Percentiles rank a stretch among this genome's conserved stretches.
phyloP scores from a whole-genome alignment of 208 protist genomes.

The Trypanosoma boissoni region DNA sequence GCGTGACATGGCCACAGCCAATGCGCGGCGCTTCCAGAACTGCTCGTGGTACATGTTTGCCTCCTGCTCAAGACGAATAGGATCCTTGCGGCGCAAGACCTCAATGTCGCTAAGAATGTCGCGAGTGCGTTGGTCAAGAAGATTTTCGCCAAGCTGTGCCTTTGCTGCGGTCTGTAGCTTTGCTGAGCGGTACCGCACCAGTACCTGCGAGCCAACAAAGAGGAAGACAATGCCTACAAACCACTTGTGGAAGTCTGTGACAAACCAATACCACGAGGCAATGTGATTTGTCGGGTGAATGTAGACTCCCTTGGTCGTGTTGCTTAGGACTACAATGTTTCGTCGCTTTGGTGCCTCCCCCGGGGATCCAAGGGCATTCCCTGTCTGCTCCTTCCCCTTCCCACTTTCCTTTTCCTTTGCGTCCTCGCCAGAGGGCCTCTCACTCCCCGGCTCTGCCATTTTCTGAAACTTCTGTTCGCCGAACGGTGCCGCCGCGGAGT shows the following conservation, averaged over 20 bases:
- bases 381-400: slow-evolving; percentile 4
- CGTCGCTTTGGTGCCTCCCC: slow-evolving; percentile 41
- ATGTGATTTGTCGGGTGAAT: slow-evolving; percentile 85
- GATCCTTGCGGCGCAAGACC: slow-evolving; percentile 80
- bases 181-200: slow-evolving; percentile 72
- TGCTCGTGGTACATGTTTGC: slow-evolving; percentile 86
- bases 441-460: neutral
- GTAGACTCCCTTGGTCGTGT: slow-evolving; percentile 86
- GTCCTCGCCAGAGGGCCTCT: neutral
- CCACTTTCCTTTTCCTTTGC: neutral
- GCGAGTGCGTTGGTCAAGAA: slow-evolving; percentile 82
- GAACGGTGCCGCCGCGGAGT: no score
- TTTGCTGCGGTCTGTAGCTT: slow-evolving; percentile 74
- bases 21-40: slow-evolving; percentile 85
- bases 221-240: slow-evolving; percentile 71
- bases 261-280: slow-evolving; percentile 87
- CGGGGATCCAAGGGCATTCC: slow-evolving; percentile 39
- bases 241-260: slow-evolving; percentile 87
- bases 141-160: slow-evolving; percentile 83
- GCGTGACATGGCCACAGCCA: slow-evolving; percentile 45
- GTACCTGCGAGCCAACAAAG: slow-evolving; percentile 78
- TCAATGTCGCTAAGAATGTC: slow-evolving; percentile 83
- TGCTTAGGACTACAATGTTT: slow-evolving; percentile 79
- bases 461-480: no score
- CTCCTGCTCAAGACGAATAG: slow-evolving; percentile 82